A percentile compares a stretch with the other conserved stretches of the same genome.
Evolutionary conservation across 176 grass and related monocot genomes (phyloP).

Genomic region (Urochloa ruziziensis): DNA sequence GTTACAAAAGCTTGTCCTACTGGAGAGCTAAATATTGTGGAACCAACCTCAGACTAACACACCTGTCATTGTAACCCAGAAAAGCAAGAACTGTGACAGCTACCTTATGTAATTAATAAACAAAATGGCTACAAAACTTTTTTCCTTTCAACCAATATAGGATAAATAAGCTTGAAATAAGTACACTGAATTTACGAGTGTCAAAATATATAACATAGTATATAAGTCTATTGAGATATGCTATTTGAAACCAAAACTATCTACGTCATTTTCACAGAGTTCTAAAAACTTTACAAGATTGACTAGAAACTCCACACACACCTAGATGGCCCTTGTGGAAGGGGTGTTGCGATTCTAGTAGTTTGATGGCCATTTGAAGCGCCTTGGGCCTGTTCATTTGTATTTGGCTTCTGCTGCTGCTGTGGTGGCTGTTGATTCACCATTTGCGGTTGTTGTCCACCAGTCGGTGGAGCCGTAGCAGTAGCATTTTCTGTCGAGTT

Average conservation of each 20-base stretch:
- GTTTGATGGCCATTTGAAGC: slow-evolving; percentile 68
- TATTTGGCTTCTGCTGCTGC: slow-evolving; percentile 49
- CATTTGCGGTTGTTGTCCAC: slow-evolving; percentile 44
- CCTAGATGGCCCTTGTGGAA: slow-evolving; percentile 97
- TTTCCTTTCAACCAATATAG: slow-evolving; percentile 23
- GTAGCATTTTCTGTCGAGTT: slow-evolving; percentile 44
- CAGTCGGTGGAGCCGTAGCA: slow-evolving; percentile 33
- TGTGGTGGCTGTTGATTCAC: slow-evolving; percentile 55
- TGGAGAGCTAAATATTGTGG: slow-evolving; percentile 5
- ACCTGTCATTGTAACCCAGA: slow-evolving; percentile 14
- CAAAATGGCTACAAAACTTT: neutral
- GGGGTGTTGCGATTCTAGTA: slow-evolving; percentile 70
- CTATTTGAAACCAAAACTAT: slow-evolving; percentile 25
- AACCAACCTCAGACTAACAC: neutral
- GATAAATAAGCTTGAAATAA: neutral
- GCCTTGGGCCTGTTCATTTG: slow-evolving; percentile 50
- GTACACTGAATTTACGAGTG: slow-evolving; percentile 27
- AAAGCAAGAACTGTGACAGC: neutral
- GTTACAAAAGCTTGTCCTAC: neutral
- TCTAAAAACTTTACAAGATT: slow-evolving; percentile 65
- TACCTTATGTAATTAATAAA: neutral
- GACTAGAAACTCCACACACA: slow-evolving; percentile 99
- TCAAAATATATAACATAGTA: slow-evolving; percentile 31
- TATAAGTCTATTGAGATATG: slow-evolving; percentile 18
- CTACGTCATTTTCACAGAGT: slow-evolving; percentile 29